Evolutionary conservation across 2,329 filamentous ascomycete genomes (phyloP), one percentile per base, ranked within the genome.

Genomic region (Teratosphaeria gauchensis): DNA sequence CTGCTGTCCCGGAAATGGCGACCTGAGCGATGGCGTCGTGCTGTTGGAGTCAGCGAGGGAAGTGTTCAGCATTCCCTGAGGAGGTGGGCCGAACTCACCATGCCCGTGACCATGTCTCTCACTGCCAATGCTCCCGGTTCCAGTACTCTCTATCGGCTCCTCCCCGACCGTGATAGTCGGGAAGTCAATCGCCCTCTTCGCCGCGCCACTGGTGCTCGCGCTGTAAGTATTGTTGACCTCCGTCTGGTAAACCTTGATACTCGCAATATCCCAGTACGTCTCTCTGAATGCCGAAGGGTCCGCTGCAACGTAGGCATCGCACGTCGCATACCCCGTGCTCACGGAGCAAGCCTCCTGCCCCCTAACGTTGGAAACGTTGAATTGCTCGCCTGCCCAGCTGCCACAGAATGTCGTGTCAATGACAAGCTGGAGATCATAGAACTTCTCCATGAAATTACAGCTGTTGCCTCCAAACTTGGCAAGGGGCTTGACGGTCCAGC

Each of bases 391-490:
- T 7, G 91, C 91, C 91, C 91, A 96, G 69, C 87, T 83, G 21
- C 92, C 92, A 73, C 92, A 96, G 72, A 95, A 90, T 5, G 88
- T 88, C 0, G 86, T 94, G 74, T 92, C 84, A 73, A 94, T 86
- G 63, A 92, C 82, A 63, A 96, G 84, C 66, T 86, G 82, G 76
- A 95, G 82, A 60, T 87, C 74, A 60, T 77, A 76, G 76, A 96
- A 95, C 72, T 86, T 81, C 1, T 74, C 64, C 61, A 85, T 77
- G 63, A 95, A 87, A 65, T 92, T 76, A 74, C 92, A 96, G 58
- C 77, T 79, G 0, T 19, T 33, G 48, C 84, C 82, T 3, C 78
- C 74, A 74, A 95, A 96, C 35, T 78, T 78, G 9, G 88, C 89
- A 1, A 81, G 71, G 0, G 92, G 89, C 0, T 72, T 75, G 12